phyloP scores from a whole-genome alignment of 2,329 filamentous ascomycete species.

The Penicillium polonicum region DNA sequence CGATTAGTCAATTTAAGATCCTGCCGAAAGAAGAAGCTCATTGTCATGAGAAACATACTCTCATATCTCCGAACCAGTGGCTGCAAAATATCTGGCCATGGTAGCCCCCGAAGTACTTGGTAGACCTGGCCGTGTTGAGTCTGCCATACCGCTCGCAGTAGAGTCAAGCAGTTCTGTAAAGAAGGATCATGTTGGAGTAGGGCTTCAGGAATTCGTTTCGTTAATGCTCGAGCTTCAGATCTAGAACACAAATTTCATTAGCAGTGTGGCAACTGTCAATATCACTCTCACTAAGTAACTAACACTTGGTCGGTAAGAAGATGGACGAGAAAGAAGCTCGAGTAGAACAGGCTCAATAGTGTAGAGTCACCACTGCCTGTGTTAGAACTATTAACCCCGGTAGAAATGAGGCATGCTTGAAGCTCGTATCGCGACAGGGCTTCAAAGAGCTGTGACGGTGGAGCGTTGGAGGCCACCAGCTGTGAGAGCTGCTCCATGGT shows the following conservation, averaged over 20 bases:
- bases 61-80: conserved; percentile 37
- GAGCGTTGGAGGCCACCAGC: conserved; percentile 28
- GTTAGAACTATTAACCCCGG: conserved; percentile 13
- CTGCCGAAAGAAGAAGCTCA: background rate
- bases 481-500: conserved; percentile 33
- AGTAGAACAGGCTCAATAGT: conserved; percentile 40
- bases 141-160: conserved; percentile 43
- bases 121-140: conserved; percentile 39
- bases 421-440: conserved; percentile 38
- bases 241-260: conserved; percentile 19
- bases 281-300: conserved; percentile 11
- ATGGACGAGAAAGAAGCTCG: conserved; percentile 41
- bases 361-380: conserved; percentile 23
- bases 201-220: conserved; percentile 35
- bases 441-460: conserved; percentile 37
- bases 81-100: conserved; percentile 37
- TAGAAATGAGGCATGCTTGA: conserved; percentile 33
- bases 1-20: background rate
- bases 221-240: conserved; percentile 42
- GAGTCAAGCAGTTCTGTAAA: conserved; percentile 37
- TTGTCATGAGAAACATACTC: conserved; percentile 26
- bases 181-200: conserved; percentile 31
- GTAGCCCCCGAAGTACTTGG: conserved; percentile 31
- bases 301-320: conserved; percentile 43
- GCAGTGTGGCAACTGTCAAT: background rate